phyloP scores from a whole-genome alignment of 1,284 basidiomycete species.

The Ganoderma lucidum region DNA sequence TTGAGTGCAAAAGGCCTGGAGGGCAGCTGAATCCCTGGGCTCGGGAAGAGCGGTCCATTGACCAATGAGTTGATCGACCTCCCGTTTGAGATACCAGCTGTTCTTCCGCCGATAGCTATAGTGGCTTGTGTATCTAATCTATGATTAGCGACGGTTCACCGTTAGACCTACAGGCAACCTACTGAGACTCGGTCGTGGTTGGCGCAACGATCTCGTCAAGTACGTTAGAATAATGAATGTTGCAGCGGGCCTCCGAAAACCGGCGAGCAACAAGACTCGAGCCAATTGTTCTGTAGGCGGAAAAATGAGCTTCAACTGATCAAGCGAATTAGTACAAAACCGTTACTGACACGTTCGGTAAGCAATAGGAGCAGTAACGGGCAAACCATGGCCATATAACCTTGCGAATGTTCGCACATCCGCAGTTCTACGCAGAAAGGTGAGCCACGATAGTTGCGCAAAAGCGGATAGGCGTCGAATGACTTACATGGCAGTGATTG shows the following conservation, averaged over 20 bases:
- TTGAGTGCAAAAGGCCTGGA: not conserved
- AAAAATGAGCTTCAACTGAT: no score
- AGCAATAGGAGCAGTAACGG: constrained; percentile 6
- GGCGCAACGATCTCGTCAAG: not conserved
- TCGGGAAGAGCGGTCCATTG: constrained; percentile 1
- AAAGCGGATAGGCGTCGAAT: not conserved
- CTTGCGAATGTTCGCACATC: not conserved
- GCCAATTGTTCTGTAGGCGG: not conserved
- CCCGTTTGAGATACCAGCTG: not conserved
- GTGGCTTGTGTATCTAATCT: not conserved
- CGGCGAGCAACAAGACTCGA: not conserved
- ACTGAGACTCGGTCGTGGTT: not conserved
- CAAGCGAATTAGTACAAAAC: not conserved
- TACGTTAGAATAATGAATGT: not conserved
- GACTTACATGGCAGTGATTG: constrained; percentile 16
- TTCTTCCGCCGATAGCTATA: no score
- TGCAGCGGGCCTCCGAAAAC: not conserved
- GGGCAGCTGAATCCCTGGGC: not conserved
- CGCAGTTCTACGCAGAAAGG: not conserved
- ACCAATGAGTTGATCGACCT: not conserved
- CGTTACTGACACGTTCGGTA: not conserved
- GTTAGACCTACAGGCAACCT: not conserved
- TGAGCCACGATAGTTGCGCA: no score
- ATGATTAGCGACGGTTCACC: not conserved
- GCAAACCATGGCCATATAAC: constrained; percentile 7